These are phyloP conservation scores for Babjeviella inositovora DNA, from an alignment of 805 yeast species.

Conservation along the genomic window DNA sequence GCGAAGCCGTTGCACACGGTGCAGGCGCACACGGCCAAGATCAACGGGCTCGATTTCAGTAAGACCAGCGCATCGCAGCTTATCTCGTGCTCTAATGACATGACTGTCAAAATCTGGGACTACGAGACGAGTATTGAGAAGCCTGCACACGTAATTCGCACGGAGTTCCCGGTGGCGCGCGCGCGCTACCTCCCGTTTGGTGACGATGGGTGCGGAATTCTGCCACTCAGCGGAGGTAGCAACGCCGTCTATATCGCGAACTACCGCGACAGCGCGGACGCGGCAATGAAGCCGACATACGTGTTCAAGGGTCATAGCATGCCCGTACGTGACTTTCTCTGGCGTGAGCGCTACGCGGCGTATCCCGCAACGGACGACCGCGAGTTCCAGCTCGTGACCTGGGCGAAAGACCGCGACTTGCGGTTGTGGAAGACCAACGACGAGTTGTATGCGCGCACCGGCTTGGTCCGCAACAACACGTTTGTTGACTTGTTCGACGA, in stretches of 20 bases:
- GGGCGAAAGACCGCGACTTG: conserved; percentile 83
- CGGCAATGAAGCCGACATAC: conserved; percentile 30
- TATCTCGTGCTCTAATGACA: conserved; percentile 78
- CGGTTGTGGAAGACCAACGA: conserved; percentile 63
- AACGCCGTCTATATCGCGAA: conserved; percentile 44
- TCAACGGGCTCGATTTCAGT: conserved; percentile 81
- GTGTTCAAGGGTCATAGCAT: conserved; percentile 71
- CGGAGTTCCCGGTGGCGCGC: conserved; percentile 79
- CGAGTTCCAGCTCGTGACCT: conserved; percentile 83
- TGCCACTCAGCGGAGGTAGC: conserved; percentile 83
- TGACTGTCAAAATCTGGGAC: conserved; percentile 75
- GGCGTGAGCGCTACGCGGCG: conserved; percentile 52
- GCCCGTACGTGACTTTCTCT: conserved; percentile 74
- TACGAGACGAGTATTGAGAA: conserved; percentile 18
- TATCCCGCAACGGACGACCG: conserved; percentile 39
- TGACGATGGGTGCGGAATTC: conserved; percentile 60
- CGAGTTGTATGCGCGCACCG: conserved; percentile 27
- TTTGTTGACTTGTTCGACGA: too few relatives aligned
- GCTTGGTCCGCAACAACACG: too few relatives aligned
- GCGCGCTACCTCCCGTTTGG: conserved; percentile 89
- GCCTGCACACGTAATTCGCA: conserved; percentile 43
- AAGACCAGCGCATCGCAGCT: conserved; percentile 39
- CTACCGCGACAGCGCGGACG: conserved; percentile 16
- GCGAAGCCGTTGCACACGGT: conserved; percentile 56
- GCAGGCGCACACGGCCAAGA: conserved; percentile 68